Base-by-base conservation (phyloP, 2,329 filamentous ascomycete species). In the Huntiella savannae region DNA sequence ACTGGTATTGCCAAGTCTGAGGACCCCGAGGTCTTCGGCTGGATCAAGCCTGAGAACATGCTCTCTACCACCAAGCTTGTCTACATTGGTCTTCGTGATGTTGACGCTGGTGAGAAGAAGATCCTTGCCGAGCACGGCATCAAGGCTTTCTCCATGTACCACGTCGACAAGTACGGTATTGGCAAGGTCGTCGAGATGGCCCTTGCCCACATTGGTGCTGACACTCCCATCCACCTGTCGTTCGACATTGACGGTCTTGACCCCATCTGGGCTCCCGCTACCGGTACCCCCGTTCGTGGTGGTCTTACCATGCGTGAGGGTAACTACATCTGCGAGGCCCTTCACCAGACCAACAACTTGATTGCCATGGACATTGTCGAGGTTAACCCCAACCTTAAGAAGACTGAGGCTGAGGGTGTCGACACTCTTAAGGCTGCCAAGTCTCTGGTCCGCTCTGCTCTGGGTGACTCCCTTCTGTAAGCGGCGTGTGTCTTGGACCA, bases 91-190 rank as follows among this genome's bases (percentile, higher is more conserved):
- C 69, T 98, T 56, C 73, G 91, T 37, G 91, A 96, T 59, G 86
- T 96, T 28, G 91, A 98, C 60, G 63, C 73, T n/a, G 83, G 77
- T 37, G 91, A 98, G 77, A 96, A 95, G 79, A 74, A 77, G 65
- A 83, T 95, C 51, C 67, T 98, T 52, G 73, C 79, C 49, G 84
- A 96, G 53, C 69, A 96, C 57, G 79, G 81, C 37, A 91, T 98
- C 68, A 88, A 84, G 69, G 88, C 88, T 3, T 98, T 96, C 58
- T 88, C 81, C 65, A 98, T 98, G 91, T 91, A 94, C 60, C 91
- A 98, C 59, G 82, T 98, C 61, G 91, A 98, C 63, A 73, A 75
- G 81, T 72, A 96, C 59, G 91, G 91, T 40, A 98, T 98, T 56
- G 91, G 91, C 47, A 81, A 80, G 53, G 85, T 98, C 53, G 86